phyloP scores from a whole-genome alignment of 768 basidiomycete species.

The Psilocybe azurescens region DNA sequence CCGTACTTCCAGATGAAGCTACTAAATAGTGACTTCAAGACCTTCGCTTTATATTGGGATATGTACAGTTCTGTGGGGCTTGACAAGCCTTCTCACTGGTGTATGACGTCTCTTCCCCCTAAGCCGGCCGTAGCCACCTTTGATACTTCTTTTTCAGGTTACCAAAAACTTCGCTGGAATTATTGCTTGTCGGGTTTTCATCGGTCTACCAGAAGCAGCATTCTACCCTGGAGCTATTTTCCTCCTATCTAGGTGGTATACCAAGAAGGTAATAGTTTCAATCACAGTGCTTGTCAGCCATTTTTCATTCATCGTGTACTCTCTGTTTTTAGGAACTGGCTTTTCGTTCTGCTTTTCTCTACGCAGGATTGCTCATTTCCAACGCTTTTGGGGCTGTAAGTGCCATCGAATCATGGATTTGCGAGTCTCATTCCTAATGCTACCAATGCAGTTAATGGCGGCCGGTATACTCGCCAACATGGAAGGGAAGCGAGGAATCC shows the following conservation, averaged over 20 bases:
- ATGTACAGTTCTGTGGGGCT: conserved; percentile 69
- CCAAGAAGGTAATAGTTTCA: conserved; percentile 49
- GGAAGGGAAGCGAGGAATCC: conserved; percentile 69
- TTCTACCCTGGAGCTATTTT: conserved; percentile 66
- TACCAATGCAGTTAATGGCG: conserved; percentile 57
- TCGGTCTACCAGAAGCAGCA: conserved; percentile 69
- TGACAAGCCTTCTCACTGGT: conserved; percentile 67
- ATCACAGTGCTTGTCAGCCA: neutral
- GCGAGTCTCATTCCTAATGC: too few species aligned
- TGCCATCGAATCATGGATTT: conserved; percentile 20
- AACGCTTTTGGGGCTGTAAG: conserved; percentile 71
- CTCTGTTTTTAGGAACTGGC: conserved; percentile 57
- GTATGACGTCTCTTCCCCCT: conserved; percentile 36
- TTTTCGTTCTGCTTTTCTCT: conserved; percentile 65
- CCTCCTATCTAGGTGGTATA: conserved; percentile 60
- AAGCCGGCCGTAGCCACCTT: neutral
- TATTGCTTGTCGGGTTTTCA: conserved; percentile 62
- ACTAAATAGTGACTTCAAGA: conserved; percentile 31
- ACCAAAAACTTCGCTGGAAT: conserved; percentile 61
- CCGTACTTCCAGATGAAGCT: neutral
- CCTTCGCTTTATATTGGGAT: conserved; percentile 66
- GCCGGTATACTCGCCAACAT: conserved; percentile 73
- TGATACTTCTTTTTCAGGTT: conserved; percentile 32
- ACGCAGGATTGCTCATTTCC: conserved; percentile 62
- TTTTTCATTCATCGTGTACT: neutral